Evolutionary conservation across 345 rosid species (phyloP).

Genomic region (Eutrema japonicum): DNA sequence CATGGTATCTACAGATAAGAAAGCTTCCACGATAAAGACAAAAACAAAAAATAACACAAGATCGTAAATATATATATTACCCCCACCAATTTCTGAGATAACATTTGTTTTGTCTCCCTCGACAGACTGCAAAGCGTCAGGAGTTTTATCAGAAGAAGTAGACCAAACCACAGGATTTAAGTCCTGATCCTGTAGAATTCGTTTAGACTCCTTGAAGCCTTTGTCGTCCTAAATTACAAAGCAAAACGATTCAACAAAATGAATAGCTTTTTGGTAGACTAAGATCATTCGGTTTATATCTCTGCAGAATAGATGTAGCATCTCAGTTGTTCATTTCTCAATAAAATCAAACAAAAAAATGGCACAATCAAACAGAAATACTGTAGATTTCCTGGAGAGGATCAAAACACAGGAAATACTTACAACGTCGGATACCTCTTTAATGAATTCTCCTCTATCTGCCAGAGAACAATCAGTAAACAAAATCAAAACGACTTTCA

Average conservation of each 20-base stretch:
- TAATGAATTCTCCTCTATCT: conserved; percentile 67
- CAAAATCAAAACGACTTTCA: conserved; percentile 26
- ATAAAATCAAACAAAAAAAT: conserved; percentile 1
- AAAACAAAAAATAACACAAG: conserved; percentile 13
- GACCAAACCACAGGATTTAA: conserved; percentile 46
- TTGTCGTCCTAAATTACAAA: conserved; percentile 58
- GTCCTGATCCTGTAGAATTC: conserved; percentile 55
- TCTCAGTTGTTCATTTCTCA: conserved; percentile 14
- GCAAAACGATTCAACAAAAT: conserved; percentile 23
- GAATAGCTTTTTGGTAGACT: neutral
- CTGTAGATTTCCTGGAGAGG: conserved; percentile 7
- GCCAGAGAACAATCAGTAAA: conserved; percentile 50
- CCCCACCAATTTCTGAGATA: conserved; percentile 50
- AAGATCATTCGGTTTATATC: conserved; percentile 49
- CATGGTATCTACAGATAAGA: conserved; percentile 27
- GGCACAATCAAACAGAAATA: conserved; percentile 9
- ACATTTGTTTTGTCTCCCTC: conserved; percentile 37
- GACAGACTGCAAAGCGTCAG: conserved; percentile 37
- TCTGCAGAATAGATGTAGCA: conserved; percentile 54
- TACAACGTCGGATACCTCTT: conserved; percentile 68
- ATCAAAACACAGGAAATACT: conserved; percentile 28
- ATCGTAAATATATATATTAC: neutral
- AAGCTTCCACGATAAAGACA: conserved; percentile 9
- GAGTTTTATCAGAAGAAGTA: conserved; percentile 40
- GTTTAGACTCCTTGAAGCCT: conserved; percentile 67